phyloP scores from a whole-genome alignment of 169 alveolate species.

The Haemoproteus tartakovskyi region DNA sequence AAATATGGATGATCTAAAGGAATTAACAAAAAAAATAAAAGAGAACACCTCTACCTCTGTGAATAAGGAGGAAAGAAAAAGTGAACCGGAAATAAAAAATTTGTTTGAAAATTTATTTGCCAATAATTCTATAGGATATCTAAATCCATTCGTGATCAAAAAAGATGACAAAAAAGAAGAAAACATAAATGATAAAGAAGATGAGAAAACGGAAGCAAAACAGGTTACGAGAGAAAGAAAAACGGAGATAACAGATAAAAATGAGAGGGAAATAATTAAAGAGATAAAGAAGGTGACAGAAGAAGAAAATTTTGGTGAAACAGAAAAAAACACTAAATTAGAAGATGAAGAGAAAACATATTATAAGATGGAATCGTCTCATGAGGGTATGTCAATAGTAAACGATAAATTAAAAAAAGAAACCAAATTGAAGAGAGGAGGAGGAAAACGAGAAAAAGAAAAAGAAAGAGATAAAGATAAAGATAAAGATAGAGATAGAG shows the following conservation, averaged over 20 bases:
- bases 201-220: constrained; percentile 7
- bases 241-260: no score
- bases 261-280: no score
- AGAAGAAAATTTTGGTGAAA: not conserved
- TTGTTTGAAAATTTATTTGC: constrained; percentile 44
- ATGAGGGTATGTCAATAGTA: not conserved
- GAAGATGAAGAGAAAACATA: no score
- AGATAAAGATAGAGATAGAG: not conserved
- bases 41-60: constrained; percentile 18
- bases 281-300: not conserved
- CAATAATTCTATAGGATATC: constrained; percentile 51
- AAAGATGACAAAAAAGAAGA: constrained; percentile 25
- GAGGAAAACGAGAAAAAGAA: not conserved
- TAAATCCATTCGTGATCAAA: constrained; percentile 44
- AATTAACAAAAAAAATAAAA: constrained; percentile 39
- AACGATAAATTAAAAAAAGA: not conserved
- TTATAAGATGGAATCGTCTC: no score
- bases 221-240: no score
- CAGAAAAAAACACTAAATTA: constrained; percentile 1
- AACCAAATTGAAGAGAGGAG: not conserved
- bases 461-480: constrained; percentile 4
- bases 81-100: constrained; percentile 55
- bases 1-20: constrained; percentile 62
- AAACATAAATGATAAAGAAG: constrained; percentile 4
- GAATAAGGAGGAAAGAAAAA: constrained; percentile 45